phyloP scores from a whole-genome alignment of 2,329 filamentous ascomycete species.

The Claviceps sp. region DNA sequence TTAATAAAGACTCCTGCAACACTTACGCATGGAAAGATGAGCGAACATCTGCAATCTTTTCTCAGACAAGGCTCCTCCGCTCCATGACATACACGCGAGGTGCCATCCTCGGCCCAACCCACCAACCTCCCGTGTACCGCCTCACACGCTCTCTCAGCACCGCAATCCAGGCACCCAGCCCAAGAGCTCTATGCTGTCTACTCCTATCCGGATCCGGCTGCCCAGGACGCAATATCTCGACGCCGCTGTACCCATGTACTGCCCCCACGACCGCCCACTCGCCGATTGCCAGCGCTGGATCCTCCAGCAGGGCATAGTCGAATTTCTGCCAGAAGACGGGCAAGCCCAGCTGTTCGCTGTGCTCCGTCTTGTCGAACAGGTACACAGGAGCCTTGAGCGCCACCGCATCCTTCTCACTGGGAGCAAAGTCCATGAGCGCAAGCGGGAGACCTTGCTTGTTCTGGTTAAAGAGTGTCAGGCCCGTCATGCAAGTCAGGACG shows the following conservation, averaged over 20 bases:
- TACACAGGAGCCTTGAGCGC: slow-evolving; percentile 15
- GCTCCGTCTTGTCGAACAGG: slow-evolving; percentile 51
- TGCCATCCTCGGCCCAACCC: slow-evolving; percentile 48
- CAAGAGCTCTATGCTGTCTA: slow-evolving; percentile 23
- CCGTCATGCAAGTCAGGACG: slow-evolving; percentile 57
- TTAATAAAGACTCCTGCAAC: too few relatives aligned
- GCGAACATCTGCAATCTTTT: not conserved
- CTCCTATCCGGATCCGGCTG: slow-evolving; percentile 1
- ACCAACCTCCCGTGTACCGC: slow-evolving; percentile 44
- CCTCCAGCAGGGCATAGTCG: slow-evolving; percentile 48
- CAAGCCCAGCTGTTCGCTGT: slow-evolving; percentile 26
- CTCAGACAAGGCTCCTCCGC: slow-evolving; percentile 8
- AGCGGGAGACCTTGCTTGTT: slow-evolving; percentile 25
- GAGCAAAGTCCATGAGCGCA: slow-evolving; percentile 11
- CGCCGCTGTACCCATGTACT: slow-evolving; percentile 43
- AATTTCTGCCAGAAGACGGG: slow-evolving; percentile 49
- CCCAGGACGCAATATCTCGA: slow-evolving; percentile 43
- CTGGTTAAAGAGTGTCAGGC: slow-evolving; percentile 52
- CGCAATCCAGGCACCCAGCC: slow-evolving; percentile 28
- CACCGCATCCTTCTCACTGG: too few relatives aligned
- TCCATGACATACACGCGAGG: slow-evolving; percentile 39
- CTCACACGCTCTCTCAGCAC: slow-evolving; percentile 28
- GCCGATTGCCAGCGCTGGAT: slow-evolving; percentile 31
- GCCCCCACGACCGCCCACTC: slow-evolving; percentile 43
- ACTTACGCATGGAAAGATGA: too few relatives aligned